Percentiles rank a stretch among this genome's conserved stretches.
Conservation (phyloP, 768 basidiomycete species). For the Boletellus ananiceps region DNA sequence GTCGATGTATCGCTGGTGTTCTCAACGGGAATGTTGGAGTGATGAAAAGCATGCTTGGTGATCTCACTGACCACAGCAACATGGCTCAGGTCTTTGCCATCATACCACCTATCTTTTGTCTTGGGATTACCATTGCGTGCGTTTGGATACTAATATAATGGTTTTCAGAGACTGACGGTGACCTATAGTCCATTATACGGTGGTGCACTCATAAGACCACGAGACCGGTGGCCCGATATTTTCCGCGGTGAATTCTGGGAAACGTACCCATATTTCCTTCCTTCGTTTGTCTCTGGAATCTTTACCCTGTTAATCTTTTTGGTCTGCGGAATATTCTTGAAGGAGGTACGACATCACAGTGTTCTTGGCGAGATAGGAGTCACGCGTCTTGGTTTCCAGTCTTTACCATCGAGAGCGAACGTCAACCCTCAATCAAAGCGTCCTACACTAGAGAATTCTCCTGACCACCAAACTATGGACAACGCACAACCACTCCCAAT, state of each 20-base stretch:
- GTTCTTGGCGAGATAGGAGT: not conserved
- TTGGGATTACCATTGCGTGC: conserved; percentile 30
- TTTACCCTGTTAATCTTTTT: conserved; percentile 14
- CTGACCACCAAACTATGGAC: not conserved
- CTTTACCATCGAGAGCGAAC: conserved; percentile 17
- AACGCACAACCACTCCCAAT: conserved; percentile 27
- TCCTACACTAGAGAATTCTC: not conserved
- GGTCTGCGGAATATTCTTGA: conserved; percentile 20
- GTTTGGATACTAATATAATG: not conserved
- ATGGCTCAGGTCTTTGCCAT: conserved; percentile 34
- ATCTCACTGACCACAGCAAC: conserved; percentile 45
- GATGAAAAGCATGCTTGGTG: conserved; percentile 68
- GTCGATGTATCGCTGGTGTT: conserved; percentile 34
- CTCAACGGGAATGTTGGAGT: conserved; percentile 46
- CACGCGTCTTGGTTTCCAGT: conserved; percentile 11
- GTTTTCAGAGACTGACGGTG: not conserved
- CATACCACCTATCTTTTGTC: conserved; percentile 27
- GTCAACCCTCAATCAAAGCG: not conserved
- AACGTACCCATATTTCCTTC: conserved; percentile 24
- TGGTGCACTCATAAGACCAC: conserved; percentile 51
- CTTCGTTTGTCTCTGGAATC: conserved; percentile 21
- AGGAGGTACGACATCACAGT: conserved; percentile 24
- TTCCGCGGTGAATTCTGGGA: conserved; percentile 41
- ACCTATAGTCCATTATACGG: conserved; percentile 51
- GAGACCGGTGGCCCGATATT: conserved; percentile 46